These are phyloP conservation scores for Aspergillus fumigatiaffinis DNA, from an alignment of 2,329 filamentous ascomycete genomes.

Conservation along the genomic window DNA sequence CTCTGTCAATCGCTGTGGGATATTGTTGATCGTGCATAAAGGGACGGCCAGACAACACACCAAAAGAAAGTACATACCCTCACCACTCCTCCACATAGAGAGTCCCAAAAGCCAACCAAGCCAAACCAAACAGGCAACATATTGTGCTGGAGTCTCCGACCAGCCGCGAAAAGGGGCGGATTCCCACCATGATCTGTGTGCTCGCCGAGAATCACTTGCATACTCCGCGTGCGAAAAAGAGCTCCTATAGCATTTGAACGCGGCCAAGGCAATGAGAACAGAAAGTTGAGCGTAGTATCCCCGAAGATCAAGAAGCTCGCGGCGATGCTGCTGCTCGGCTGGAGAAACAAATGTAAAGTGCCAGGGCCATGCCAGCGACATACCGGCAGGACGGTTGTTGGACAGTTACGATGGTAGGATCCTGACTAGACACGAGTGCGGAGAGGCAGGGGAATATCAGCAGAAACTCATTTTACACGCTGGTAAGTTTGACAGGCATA, in stretches of 20 bases:
- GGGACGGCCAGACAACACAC: neutral
- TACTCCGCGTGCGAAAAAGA: slow-evolving; percentile 4
- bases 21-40: neutral
- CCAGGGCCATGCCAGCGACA: slow-evolving; percentile 42
- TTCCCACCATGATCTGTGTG: slow-evolving; percentile 41
- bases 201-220: slow-evolving; percentile 2
- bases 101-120: slow-evolving; percentile 51
- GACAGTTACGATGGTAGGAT: neutral
- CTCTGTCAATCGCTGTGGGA: neutral
- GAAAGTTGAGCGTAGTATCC: slow-evolving; percentile 55
- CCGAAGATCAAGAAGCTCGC: slow-evolving; percentile 52
- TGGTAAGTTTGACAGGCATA: neutral
- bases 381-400: slow-evolving; percentile 1
- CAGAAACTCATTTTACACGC: neutral
- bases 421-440: no score
- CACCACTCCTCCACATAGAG: slow-evolving; percentile 48
- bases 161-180: slow-evolving; percentile 41
- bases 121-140: slow-evolving; percentile 48
- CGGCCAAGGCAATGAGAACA: slow-evolving; percentile 43
- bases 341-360: slow-evolving; percentile 51
- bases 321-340: slow-evolving; percentile 48
- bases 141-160: slow-evolving; percentile 49
- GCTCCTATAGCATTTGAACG: slow-evolving; percentile 31
- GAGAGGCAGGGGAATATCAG: neutral
- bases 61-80: slow-evolving; percentile 42